These are phyloP conservation scores for Exophiala sp. DNA, from an alignment of 2,329 filamentous ascomycete genomes.

Conservation along the genomic window DNA sequence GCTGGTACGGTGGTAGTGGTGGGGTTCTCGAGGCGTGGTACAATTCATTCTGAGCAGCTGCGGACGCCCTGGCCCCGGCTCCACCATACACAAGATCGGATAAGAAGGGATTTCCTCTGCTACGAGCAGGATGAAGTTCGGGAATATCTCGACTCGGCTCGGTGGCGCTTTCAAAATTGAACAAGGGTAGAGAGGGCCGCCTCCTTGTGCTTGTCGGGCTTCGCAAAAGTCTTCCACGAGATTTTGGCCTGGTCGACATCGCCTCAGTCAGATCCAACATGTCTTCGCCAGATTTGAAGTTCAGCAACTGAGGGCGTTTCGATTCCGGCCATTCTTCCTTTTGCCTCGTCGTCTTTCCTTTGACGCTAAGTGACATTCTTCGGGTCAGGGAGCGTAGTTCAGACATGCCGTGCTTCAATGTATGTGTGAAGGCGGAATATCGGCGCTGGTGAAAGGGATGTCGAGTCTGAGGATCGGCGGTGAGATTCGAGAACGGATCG, in stretches of 20 bases:
- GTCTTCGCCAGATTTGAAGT: slow-evolving; percentile 13
- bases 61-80: slow-evolving; percentile 44
- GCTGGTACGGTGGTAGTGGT: slow-evolving; percentile 29
- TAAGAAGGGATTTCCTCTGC: slow-evolving; percentile 36
- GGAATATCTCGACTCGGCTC: slow-evolving; percentile 6
- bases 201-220: slow-evolving; percentile 17
- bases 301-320: slow-evolving; percentile 11
- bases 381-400: slow-evolving; percentile 25
- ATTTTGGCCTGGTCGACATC: slow-evolving; percentile 19
- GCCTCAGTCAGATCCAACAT: slow-evolving; percentile 25
- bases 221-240: slow-evolving; percentile 15
- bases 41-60: slow-evolving; percentile 45
- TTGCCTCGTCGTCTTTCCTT: slow-evolving; percentile 16
- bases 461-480: slow-evolving; percentile 2
- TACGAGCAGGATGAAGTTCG: slow-evolving; percentile 24
- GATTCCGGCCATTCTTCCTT: slow-evolving; percentile 20
- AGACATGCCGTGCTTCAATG: slow-evolving; percentile 25
- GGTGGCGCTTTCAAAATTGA: slow-evolving; percentile 15
- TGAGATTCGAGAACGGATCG: slow-evolving; percentile 22
- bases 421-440: slow-evolving; percentile 24
- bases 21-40: slow-evolving; percentile 28
- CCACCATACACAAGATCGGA: slow-evolving; percentile 38
- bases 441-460: slow-evolving; percentile 20
- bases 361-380: slow-evolving; percentile 28
- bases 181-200: slow-evolving; percentile 26